These are phyloP conservation scores for Ustilago vetiveriae DNA, from an alignment of 1,284 basidiomycete genomes.

Conservation along the genomic window DNA sequence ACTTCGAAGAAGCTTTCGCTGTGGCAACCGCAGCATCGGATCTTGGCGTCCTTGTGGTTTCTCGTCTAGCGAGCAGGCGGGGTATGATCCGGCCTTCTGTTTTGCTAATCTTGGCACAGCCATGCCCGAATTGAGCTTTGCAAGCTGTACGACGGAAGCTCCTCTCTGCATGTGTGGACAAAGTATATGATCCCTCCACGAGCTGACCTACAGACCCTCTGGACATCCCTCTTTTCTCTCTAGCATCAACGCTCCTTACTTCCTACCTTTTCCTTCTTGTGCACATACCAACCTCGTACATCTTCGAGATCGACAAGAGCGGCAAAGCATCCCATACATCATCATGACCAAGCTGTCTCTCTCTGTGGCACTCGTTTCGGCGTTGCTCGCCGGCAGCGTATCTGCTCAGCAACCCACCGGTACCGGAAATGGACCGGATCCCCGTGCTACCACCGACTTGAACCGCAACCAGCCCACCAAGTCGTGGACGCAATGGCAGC, in stretches of 20 bases:
- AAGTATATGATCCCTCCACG: constrained; percentile 21
- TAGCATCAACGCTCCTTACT: neutral
- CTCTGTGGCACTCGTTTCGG: constrained; percentile 13
- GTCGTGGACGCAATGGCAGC: constrained; percentile 57
- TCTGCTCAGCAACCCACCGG: constrained; percentile 17
- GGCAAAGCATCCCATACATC: neutral
- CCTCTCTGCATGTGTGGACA: neutral
- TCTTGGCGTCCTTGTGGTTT: constrained; percentile 24
- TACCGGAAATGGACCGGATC: constrained; percentile 34
- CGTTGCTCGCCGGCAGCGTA: constrained; percentile 10
- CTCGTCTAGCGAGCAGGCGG: neutral
- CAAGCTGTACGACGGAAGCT: neutral
- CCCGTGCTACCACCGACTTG: constrained; percentile 37
- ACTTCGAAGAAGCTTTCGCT: neutral
- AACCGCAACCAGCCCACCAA: constrained; percentile 53
- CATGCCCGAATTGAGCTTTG: neutral
- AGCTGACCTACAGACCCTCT: neutral
- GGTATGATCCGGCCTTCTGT: neutral
- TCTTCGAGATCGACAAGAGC: neutral
- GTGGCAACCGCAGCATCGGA: constrained; percentile 1
- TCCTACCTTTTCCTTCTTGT: neutral
- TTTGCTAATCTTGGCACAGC: constrained; percentile 25
- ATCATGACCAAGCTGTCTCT: constrained; percentile 33
- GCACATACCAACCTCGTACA: constrained; percentile 1
- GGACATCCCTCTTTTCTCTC: neutral